A percentile compares a stretch with the other conserved stretches of the same genome.
phyloP scores from a whole-genome alignment of 2,329 filamentous ascomycete species.

The Calonectria honghensis region DNA sequence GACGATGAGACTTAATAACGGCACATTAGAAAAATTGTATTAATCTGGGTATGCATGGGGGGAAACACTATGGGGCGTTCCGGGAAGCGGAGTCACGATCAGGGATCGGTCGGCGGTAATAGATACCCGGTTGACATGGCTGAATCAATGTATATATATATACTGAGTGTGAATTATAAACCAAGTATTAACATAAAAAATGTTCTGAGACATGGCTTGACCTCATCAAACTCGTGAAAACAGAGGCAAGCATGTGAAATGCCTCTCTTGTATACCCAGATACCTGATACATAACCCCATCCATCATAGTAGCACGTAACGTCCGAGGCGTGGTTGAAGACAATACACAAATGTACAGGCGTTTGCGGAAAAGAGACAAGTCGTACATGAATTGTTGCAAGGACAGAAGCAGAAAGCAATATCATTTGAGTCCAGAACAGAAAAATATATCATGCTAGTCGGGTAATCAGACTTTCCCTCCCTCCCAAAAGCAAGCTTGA shows the following conservation, averaged over 20 bases:
- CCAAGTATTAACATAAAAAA: neutral
- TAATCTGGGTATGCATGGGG: constrained; percentile 19
- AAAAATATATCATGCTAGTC: constrained; percentile 47
- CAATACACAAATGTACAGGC: constrained; percentile 25
- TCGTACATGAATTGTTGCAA: constrained; percentile 12
- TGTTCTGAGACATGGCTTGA: neutral
- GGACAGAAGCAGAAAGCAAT: constrained; percentile 33
- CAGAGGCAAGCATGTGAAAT: neutral
- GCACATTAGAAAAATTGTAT: constrained; percentile 19
- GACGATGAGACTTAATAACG: constrained; percentile 16
- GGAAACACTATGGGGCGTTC: constrained; percentile 45
- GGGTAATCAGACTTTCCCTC: constrained; percentile 39
- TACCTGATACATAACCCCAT: constrained; percentile 2
- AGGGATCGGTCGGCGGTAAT: constrained; percentile 43
- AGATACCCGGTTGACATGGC: constrained; percentile 51
- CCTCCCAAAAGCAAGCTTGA: constrained; percentile 37
- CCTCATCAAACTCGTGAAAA: neutral
- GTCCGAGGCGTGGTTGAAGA: constrained; percentile 9
- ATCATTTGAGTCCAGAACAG: constrained; percentile 41
- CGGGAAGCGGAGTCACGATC: constrained; percentile 35
- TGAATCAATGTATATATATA: constrained; percentile 15
- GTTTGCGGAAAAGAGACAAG: neutral
- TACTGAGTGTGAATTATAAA: constrained; percentile 13
- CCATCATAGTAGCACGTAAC: neutral
- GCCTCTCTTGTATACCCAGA: neutral